A percentile compares a stretch with the other conserved stretches of the same genome.
phyloP scores from a whole-genome alignment of 2,329 filamentous ascomycete species.

The Fusarium ramigenum region DNA sequence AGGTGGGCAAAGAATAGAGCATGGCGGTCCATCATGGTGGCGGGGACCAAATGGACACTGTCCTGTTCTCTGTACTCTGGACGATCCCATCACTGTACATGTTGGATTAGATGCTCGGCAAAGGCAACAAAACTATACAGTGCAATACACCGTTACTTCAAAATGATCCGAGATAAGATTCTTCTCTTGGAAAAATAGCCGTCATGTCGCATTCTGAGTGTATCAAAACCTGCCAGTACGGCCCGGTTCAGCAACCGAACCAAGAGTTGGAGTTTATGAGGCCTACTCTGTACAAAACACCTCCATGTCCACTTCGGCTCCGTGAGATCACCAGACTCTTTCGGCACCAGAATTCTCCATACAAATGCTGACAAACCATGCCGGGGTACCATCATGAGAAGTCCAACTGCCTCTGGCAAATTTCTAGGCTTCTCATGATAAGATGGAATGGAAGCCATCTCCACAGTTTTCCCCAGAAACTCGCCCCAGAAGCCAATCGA shows the following conservation, averaged over 20 bases:
- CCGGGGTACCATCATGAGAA: not conserved
- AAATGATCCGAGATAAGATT: not conserved
- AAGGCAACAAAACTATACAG: not conserved
- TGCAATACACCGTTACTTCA: not conserved
- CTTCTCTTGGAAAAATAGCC: not conserved
- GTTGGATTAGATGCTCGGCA: not conserved
- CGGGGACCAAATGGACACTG: not conserved
- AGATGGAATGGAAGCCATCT: not conserved
- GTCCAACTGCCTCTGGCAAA: not conserved
- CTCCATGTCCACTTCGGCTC: not conserved
- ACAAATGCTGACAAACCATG: not conserved
- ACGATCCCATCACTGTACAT: not conserved
- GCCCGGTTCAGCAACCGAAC: conserved; percentile 20
- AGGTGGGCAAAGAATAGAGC: not conserved
- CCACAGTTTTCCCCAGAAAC: conserved; percentile 28
- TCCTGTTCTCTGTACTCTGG: not conserved
- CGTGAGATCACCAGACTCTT: conserved; percentile 1
- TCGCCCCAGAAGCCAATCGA: not conserved
- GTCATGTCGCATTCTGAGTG: not conserved
- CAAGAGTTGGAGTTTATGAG: not conserved
- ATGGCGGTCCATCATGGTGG: conserved; percentile 18
- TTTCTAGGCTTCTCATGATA: conserved; percentile 6
- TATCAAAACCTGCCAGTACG: not conserved
- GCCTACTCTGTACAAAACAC: not conserved
- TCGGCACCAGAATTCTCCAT: not conserved